These are phyloP conservation scores for Sporobolomyces roseus DNA, from an alignment of 768 basidiomycete species.

Conservation along the genomic window DNA sequence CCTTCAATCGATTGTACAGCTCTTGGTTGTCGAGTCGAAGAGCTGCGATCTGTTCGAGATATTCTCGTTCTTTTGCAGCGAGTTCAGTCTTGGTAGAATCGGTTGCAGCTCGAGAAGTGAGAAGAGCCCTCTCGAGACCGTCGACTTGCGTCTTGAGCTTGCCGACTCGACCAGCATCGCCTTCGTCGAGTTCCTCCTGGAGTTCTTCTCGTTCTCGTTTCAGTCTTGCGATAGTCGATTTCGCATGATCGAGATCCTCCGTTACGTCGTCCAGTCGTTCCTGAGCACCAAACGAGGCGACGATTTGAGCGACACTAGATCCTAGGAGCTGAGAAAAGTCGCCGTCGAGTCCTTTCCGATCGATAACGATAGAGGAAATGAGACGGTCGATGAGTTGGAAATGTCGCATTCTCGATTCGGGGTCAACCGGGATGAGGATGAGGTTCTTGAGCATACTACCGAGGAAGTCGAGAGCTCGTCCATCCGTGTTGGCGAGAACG, in stretches of 20 bases:
- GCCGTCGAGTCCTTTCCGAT: slow-evolving; percentile 60
- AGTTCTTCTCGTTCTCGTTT: slow-evolving; percentile 76
- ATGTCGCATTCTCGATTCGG: slow-evolving; percentile 74
- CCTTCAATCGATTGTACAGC: slow-evolving; percentile 86
- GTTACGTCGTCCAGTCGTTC: slow-evolving; percentile 75
- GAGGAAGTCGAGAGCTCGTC: slow-evolving; percentile 76
- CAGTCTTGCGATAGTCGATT: slow-evolving; percentile 61
- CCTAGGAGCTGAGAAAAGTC: slow-evolving; percentile 71
- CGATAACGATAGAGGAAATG: slow-evolving; percentile 84
- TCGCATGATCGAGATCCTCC: slow-evolving; percentile 68
- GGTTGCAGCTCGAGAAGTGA: slow-evolving; percentile 72
- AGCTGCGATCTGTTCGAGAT: slow-evolving; percentile 80
- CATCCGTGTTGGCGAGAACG: slow-evolving; percentile 69
- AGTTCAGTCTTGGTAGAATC: slow-evolving; percentile 59
- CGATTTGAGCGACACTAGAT: slow-evolving; percentile 79
- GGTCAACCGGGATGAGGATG: slow-evolving; percentile 82
- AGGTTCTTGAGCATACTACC: slow-evolving; percentile 92
- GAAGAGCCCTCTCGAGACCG: slow-evolving; percentile 71
- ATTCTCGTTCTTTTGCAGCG: slow-evolving; percentile 62
- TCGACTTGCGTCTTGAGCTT: slow-evolving; percentile 66
- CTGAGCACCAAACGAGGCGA: slow-evolving; percentile 83
- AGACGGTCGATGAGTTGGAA: slow-evolving; percentile 87
- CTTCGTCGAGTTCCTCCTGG: slow-evolving; percentile 74
- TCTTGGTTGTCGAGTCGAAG: slow-evolving; percentile 90
- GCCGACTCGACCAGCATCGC: slow-evolving; percentile 78